These are phyloP conservation scores for Ogataea pini DNA, from an alignment of 805 yeast genomes.

Conservation along the genomic window DNA sequence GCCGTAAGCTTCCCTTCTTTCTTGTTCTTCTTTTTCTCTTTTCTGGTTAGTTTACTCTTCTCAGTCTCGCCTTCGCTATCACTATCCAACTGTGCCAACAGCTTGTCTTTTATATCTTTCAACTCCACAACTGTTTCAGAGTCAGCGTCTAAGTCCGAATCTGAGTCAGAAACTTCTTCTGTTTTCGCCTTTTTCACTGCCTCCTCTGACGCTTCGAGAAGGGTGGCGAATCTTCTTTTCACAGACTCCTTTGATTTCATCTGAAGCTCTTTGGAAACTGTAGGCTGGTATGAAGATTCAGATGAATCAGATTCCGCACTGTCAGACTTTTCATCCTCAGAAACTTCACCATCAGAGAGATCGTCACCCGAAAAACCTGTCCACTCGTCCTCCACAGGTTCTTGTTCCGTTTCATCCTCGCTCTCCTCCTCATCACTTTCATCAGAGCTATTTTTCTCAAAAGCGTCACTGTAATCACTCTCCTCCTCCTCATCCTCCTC, in stretches of 20 bases:
- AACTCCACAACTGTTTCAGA: constrained; percentile 29
- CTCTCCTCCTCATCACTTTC: constrained; percentile 13
- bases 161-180: constrained; percentile 6
- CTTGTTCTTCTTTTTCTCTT: constrained; percentile 37
- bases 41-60: constrained; percentile 17
- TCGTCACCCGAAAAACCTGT: constrained; percentile 15
- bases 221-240: background rate
- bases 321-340: no score
- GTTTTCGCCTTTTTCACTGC: constrained; percentile 7
- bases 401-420: background rate
- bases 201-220: background rate
- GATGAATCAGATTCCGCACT: constrained; percentile 3
- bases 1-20: constrained; percentile 36
- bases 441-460: constrained; percentile 13
- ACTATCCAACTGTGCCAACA: constrained; percentile 29
- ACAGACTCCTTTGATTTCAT: constrained; percentile 6
- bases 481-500: constrained; percentile 34
- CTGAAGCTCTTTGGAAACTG: constrained; percentile 7
- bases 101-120: constrained; percentile 27
- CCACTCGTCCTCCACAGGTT: constrained; percentile 17
- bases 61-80: constrained; percentile 26
- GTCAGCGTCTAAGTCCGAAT: constrained; percentile 10
- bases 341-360: constrained; percentile 12
- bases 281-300: background rate
- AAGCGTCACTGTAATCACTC: constrained; percentile 10